Evolutionary conservation across 2,329 filamentous ascomycete species (phyloP), one percentile per base, ranked within the genome.

Genomic region (Pezicula rhizophila): DNA sequence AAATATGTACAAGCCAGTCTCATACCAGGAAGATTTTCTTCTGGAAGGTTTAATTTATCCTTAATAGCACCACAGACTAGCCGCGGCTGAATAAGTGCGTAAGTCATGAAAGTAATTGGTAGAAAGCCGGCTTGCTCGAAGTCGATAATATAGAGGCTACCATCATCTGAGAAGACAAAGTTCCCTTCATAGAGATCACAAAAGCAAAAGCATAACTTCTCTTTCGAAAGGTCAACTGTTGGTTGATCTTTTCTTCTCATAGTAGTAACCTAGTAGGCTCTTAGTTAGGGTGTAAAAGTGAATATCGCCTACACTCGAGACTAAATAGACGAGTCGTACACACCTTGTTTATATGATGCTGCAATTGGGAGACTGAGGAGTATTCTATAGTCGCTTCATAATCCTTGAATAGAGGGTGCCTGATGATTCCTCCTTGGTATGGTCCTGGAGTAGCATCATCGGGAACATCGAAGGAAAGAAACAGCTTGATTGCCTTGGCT

Each of bases 331-430:
- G 20, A 23, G 23, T 7, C 6, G 15, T 15, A 35, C 33, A 12
- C 15, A 6, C 33, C 15, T 14, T 15, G 33, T 14, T 35, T 35
- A 35, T 35, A 15, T 35, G 42, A 17, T 14, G 31, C 20, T 51
- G 37, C 8, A 51, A 25, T 17, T 48, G 14, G 12, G 6, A 8
- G 12, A 40, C 46, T 37, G 45, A 48, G 2, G 23, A 17, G 33
- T 48, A 48, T n/a, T 35, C 15, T 7, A 44, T 17, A 20, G 23
- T 20, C n/a, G 49, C 45, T 17, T 20, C 14, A 8, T 15, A 14
- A 44, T 55, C 46, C 38, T 51, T 45, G 34, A 57, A 57, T 25
- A 57, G 39, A 4, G 42, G 20, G 47, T 57, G 54, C 31, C 37
- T 37, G 41, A 57, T 55, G 18, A 34, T 46, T 12, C 46, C 52